These are phyloP conservation scores for Magnusiomyces paraingens DNA, from an alignment of 1,139 yeast genomes.

Conservation along the genomic window DNA sequence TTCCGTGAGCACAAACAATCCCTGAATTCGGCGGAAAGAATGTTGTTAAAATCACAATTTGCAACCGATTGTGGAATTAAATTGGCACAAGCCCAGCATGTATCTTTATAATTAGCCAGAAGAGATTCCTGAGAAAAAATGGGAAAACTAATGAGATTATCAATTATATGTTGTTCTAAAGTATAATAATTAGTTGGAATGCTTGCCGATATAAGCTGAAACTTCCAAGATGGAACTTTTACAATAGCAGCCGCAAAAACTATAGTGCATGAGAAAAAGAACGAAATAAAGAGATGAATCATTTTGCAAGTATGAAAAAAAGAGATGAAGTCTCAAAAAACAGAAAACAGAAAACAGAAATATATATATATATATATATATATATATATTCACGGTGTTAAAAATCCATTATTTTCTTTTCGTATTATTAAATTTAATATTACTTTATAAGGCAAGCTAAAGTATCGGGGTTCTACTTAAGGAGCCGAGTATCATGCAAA, in stretches of 20 bases:
- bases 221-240: not conserved
- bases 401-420: no score
- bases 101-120: not conserved
- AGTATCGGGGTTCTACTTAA: no score
- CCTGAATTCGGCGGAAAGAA: not conserved
- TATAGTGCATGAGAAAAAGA: not conserved
- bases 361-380: no score
- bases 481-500: no score
- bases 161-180: not conserved
- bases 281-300: not conserved
- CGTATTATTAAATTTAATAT: no score
- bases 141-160: not conserved
- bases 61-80: constrained; percentile 6
- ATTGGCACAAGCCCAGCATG: constrained; percentile 4
- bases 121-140: not conserved
- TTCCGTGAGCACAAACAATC: not conserved
- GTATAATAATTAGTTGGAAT: not conserved
- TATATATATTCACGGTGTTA: no score
- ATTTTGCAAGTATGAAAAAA: not conserved
- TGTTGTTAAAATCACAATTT: not conserved
- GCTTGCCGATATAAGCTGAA: not conserved
- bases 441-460: no score
- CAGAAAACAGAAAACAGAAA: no score
- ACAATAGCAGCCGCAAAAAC: not conserved
- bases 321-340: no score